phyloP scores from a whole-genome alignment of 306 rosid genomes.

The Purshia tridentata region DNA sequence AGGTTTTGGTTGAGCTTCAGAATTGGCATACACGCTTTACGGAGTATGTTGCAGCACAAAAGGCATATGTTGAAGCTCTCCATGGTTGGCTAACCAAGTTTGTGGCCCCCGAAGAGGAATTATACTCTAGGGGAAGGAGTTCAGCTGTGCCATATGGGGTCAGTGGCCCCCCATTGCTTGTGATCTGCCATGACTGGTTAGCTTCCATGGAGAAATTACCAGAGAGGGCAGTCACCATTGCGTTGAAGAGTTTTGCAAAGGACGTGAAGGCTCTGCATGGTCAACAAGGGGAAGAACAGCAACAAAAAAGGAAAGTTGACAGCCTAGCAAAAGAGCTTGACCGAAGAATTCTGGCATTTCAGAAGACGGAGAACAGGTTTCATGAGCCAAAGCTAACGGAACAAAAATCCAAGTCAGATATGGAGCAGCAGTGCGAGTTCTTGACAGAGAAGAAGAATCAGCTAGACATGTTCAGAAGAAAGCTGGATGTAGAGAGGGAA shows the following conservation, averaged over 20 bases:
- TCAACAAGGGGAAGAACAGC: slow-evolving; percentile 83
- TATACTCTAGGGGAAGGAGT: slow-evolving; percentile 60
- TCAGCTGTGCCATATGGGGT: slow-evolving; percentile 43
- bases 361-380: slow-evolving; percentile 55
- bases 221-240: slow-evolving; percentile 50
- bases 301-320: slow-evolving; percentile 82
- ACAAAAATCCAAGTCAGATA: slow-evolving; percentile 36
- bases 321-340: slow-evolving; percentile 62
- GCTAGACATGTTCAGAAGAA: slow-evolving; percentile 56
- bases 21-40: slow-evolving; percentile 69
- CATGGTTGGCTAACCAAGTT: slow-evolving; percentile 88
- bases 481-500: slow-evolving; percentile 70
- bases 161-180: slow-evolving; percentile 72
- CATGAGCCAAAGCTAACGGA: slow-evolving; percentile 53
- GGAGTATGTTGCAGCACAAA: slow-evolving; percentile 71
- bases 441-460: slow-evolving; percentile 60
- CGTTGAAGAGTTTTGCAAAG: slow-evolving; percentile 61
- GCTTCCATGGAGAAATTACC: slow-evolving; percentile 70
- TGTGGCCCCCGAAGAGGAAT: slow-evolving; percentile 68
- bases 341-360: slow-evolving; percentile 42
- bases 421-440: slow-evolving; percentile 43
- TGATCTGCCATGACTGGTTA: slow-evolving; percentile 76
- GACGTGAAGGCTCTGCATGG: slow-evolving; percentile 64
- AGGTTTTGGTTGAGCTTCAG: slow-evolving; percentile 78
- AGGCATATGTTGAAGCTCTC: slow-evolving; percentile 76